Evolutionary conservation across 768 basidiomycete genomes (phyloP).

Genomic region (Pleurotus djamor): DNA sequence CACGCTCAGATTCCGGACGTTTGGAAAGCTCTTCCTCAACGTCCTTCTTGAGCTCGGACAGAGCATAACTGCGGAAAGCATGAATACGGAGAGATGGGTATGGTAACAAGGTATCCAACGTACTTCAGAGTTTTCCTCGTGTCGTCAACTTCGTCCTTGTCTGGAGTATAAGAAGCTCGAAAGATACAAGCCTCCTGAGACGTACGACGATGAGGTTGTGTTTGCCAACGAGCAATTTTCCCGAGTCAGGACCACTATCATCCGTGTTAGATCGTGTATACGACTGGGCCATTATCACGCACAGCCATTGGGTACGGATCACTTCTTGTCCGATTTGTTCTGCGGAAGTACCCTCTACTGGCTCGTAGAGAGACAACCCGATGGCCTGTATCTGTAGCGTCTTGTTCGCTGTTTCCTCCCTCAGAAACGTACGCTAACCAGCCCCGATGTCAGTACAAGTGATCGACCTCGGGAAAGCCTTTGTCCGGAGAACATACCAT

Average conservation of each 20-base stretch:
- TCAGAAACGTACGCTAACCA: slow-evolving; percentile 78
- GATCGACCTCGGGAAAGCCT: background rate
- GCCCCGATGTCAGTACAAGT: slow-evolving; percentile 4
- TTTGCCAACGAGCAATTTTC: slow-evolving; percentile 74
- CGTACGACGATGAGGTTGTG: slow-evolving; percentile 81
- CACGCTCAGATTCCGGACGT: slow-evolving; percentile 71
- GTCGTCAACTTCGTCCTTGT: slow-evolving; percentile 85
- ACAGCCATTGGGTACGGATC: slow-evolving; percentile 97
- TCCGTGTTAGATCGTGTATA: slow-evolving; percentile 5
- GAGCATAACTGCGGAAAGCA: slow-evolving; percentile 64
- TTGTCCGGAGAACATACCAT: slow-evolving; percentile 44
- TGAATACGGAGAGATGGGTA: too few species aligned
- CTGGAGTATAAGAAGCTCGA: background rate
- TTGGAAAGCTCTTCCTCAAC: slow-evolving; percentile 67
- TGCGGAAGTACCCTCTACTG: slow-evolving; percentile 69
- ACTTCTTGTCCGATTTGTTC: slow-evolving; percentile 84
- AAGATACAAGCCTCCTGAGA: background rate
- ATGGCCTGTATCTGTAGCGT: slow-evolving; percentile 95
- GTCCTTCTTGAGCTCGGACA: slow-evolving; percentile 87
- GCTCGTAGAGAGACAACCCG: slow-evolving; percentile 93
- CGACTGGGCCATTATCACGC: slow-evolving; percentile 23
- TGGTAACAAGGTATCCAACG: slow-evolving; percentile 17
- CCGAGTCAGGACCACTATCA: slow-evolving; percentile 60
- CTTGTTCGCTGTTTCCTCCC: slow-evolving; percentile 62
- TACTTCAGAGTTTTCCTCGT: slow-evolving; percentile 87